Conservation (phyloP, 306 rosid genomes). For the Nissolia schottii region DNA sequence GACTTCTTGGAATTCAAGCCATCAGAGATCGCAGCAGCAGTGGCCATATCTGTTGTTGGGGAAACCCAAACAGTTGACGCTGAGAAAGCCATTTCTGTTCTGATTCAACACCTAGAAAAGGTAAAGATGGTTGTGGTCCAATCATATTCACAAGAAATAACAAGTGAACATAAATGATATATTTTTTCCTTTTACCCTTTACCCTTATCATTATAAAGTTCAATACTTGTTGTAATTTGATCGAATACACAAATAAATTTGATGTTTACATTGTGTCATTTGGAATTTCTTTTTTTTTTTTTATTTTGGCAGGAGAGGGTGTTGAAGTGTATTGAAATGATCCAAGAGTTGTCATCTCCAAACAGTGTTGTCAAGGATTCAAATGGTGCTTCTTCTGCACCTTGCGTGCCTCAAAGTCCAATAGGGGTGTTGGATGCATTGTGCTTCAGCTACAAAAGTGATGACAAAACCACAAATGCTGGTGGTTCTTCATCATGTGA, state of each 20-base stretch:
- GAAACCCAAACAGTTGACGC: constrained; percentile 55
- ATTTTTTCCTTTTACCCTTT: neutral
- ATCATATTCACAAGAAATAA: constrained; percentile 4
- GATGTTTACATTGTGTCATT: neutral
- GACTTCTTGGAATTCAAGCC: constrained; percentile 94
- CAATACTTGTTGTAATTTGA: constrained; percentile 20
- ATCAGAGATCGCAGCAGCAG: constrained; percentile 93
- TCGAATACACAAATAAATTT: neutral
- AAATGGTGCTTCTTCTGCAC: constrained; percentile 37
- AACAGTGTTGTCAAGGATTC: constrained; percentile 26
- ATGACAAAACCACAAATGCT: constrained; percentile 57
- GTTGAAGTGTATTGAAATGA: constrained; percentile 51
- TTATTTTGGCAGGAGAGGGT: constrained; percentile 81
- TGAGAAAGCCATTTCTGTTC: constrained; percentile 48
- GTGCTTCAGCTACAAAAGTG: constrained; percentile 79
- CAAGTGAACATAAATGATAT: constrained; percentile 15
- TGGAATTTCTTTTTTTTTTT: too few species aligned
- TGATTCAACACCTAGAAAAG: constrained; percentile 62
- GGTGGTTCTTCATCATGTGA: constrained; percentile 77
- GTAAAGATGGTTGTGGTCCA: constrained; percentile 51
- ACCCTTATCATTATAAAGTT: constrained; percentile 16
- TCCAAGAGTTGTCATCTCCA: constrained; percentile 37
- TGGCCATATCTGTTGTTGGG: constrained; percentile 59
- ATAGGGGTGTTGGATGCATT: constrained; percentile 73
- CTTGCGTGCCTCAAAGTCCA: constrained; percentile 70